Evolutionary conservation across 805 yeast genomes (phyloP).

Genomic region (Sugiyamaella marilandica): DNA sequence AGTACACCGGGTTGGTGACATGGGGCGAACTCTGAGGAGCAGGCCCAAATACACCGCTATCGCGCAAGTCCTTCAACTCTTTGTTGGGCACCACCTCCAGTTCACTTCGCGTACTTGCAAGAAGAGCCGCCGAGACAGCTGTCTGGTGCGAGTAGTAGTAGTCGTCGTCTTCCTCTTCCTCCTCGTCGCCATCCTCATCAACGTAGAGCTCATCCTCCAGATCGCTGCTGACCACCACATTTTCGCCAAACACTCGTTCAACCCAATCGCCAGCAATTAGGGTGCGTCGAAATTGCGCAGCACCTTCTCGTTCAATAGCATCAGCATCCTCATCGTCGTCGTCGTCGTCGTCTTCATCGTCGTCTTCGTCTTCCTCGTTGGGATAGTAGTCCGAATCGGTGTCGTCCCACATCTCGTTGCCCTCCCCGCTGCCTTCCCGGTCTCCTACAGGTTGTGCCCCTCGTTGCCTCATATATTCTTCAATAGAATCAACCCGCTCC

Average conservation of each 20-base stretch:
- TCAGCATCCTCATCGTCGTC: constrained; percentile 6
- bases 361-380: constrained; percentile 5
- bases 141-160: constrained; percentile 1
- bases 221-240: not conserved
- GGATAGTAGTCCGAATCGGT: constrained; percentile 5
- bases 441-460: too few species aligned
- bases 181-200: constrained; percentile 9
- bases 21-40: not conserved
- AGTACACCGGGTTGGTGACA: not conserved
- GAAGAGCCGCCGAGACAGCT: not conserved
- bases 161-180: not conserved
- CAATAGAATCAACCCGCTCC: too few species aligned
- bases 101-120: constrained; percentile 2
- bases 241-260: not conserved
- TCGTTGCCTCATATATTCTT: too few species aligned
- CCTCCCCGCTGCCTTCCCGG: too few species aligned
- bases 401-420: not conserved
- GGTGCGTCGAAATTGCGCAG: not conserved
- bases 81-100: constrained; percentile 10
- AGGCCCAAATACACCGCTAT: constrained; percentile 12
- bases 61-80: not conserved
- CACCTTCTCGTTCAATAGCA: not conserved
- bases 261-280: not conserved
- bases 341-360: not conserved
- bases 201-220: not conserved